These are phyloP conservation scores for Citrullus amarus DNA, from an alignment of 306 rosid genomes.

Conservation along the genomic window DNA sequence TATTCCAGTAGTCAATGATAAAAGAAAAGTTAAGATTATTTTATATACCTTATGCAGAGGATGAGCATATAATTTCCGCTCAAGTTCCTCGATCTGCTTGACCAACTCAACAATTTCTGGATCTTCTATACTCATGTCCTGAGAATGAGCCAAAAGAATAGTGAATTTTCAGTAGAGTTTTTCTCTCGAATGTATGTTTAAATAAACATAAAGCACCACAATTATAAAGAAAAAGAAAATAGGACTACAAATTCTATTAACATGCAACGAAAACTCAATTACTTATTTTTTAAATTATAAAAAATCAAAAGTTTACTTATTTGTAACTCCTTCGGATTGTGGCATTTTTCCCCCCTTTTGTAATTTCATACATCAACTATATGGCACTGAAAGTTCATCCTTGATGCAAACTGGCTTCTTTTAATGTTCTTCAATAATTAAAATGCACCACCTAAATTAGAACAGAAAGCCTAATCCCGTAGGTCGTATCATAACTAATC, in stretches of 20 bases:
- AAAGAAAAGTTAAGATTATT: background rate
- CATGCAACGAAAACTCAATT: background rate
- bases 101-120: slow-evolving; percentile 65
- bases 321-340: too few species aligned
- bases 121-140: slow-evolving; percentile 90
- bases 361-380: background rate
- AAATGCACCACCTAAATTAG: background rate
- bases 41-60: slow-evolving; percentile 77
- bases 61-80: slow-evolving; percentile 62
- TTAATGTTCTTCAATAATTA: background rate
- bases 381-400: background rate
- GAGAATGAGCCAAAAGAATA: slow-evolving; percentile 4
- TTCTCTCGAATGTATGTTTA: slow-evolving; percentile 4
- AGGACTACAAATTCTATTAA: background rate
- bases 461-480: background rate
- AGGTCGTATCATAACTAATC: background rate
- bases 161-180: background rate
- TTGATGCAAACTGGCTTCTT: background rate
- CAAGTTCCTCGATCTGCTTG: slow-evolving; percentile 71
- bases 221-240: background rate
- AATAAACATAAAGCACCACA: background rate
- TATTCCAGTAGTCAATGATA: background rate
- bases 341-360: too few species aligned
- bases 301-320: too few species aligned
- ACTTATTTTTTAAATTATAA: background rate